Evolutionary conservation across 1,284 basidiomycete species (phyloP).

Genomic region (Taiwanofungus camphoratus): DNA sequence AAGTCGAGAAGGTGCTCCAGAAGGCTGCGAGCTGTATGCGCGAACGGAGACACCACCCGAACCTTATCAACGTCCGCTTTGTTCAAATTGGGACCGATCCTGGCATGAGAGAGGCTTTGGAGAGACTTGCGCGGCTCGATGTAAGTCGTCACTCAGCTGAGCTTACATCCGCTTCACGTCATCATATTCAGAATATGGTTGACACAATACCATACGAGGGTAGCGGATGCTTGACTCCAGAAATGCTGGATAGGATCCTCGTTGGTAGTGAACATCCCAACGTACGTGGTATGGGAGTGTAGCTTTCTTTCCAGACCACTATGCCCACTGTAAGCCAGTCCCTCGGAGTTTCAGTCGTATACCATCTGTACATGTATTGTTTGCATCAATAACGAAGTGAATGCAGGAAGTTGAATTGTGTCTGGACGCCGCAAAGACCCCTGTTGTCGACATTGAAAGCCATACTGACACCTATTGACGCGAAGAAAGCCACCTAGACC

Average conservation of each 20-base stretch:
- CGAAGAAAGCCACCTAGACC: no score
- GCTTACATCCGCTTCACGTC: neutral
- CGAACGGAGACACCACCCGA: neutral
- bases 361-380: no score
- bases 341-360: no score
- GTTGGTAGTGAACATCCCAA: neutral
- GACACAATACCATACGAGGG: neutral
- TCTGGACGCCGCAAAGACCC: no score
- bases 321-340: no score
- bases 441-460: no score
- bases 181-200: neutral
- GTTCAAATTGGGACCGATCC: neutral
- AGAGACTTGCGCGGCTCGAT: neutral
- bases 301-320: no score
- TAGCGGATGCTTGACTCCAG: neutral
- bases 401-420: no score
- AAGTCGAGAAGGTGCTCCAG: neutral
- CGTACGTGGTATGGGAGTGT: no score
- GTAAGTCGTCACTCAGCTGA: no score
- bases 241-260: neutral
- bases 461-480: no score
- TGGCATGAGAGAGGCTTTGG: neutral
- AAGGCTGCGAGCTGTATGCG: neutral
- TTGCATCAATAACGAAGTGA: no score
- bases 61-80: neutral